Base-by-base conservation (phyloP, 805 yeast species). In the Zygosaccharomyces lentus region DNA sequence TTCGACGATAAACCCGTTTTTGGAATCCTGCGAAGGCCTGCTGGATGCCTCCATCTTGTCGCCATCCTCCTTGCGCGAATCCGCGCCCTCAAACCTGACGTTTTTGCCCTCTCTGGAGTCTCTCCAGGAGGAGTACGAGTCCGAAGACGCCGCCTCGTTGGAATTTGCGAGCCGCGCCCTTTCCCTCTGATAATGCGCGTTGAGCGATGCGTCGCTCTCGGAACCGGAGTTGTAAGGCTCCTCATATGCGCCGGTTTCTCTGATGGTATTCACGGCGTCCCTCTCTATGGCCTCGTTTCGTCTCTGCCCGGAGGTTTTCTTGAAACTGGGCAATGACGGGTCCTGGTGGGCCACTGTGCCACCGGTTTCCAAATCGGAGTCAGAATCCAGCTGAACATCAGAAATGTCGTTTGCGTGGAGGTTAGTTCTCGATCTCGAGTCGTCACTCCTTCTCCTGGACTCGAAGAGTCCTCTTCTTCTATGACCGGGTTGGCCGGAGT, bases 251-350 rank as follows among this genome's bases (percentile, higher is more conserved):
- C 54, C 58, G 26, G 55, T 49, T 24, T 50, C 47, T 29, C 52
- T 49, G 12, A 56, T 56, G 9, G 59, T 56, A 16, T 49, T 39
- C 6, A 50, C 45, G 2, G 58, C 59, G 40, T 56, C 59, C 19
- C 43, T 49, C 37, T 56, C 59, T 26, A 56, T 56, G 23, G 44
- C 26, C 21, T 37, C 45, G 26, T 36, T 34, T 30, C 35, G 39
- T 17, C 23, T 34, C 9, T 43, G 27, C 5, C 42, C 50, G 4
- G 39, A 21, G 17, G 42, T 44, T 15, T 39, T 40, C 21, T 31
- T 37, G 32, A 52, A 52, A n/a, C 48, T 45, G 31, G 56, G 56
- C 37, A 52, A 25, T 4, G 45, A 30, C 13, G 48, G 16, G 7
- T 21, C 35, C 25, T 25, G 27, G 4, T 16, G 25, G 10, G 26